phyloP scores from a whole-genome alignment of 2,329 filamentous ascomycete species.

The Pseudopithomyces maydicus region DNA sequence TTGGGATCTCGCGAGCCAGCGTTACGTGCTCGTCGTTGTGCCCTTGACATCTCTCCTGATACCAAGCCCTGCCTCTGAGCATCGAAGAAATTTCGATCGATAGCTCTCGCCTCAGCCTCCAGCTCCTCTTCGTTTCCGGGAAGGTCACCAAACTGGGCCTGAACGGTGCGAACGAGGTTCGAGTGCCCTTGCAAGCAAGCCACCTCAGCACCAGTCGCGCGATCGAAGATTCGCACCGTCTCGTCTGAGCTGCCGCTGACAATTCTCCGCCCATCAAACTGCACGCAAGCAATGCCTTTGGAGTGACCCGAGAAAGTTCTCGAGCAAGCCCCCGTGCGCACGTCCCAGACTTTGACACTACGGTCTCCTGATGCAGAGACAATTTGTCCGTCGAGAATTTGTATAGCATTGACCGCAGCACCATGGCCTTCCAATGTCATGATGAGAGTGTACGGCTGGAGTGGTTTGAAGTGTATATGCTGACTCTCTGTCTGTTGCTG shows the following conservation, averaged over 20 bases:
- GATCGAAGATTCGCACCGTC: slow-evolving; percentile 93
- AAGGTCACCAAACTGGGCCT: slow-evolving; percentile 90
- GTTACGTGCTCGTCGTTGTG: slow-evolving; percentile 55
- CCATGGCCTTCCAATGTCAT: slow-evolving; percentile 81
- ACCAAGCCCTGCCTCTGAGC: slow-evolving; percentile 55
- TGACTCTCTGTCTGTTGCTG: slow-evolving; percentile 41
- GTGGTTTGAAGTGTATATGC: slow-evolving; percentile 56
- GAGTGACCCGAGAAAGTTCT: slow-evolving; percentile 84
- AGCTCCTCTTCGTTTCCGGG: slow-evolving; percentile 80
- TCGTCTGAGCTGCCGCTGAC: slow-evolving; percentile 97
- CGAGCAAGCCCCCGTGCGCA: slow-evolving; percentile 75
- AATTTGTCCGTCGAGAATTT: slow-evolving; percentile 82
- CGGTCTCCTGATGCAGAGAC: slow-evolving; percentile 95
- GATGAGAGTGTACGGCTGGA: slow-evolving; percentile 75
- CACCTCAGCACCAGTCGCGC: slow-evolving; percentile 82
- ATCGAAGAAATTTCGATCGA: slow-evolving; percentile 75
- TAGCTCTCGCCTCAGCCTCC: slow-evolving; percentile 70
- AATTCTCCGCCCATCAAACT: slow-evolving; percentile 91
- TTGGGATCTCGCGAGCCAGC: slow-evolving; percentile 76
- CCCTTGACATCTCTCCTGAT: slow-evolving; percentile 34
- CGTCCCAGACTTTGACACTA: slow-evolving; percentile 92
- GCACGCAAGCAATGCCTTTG: slow-evolving; percentile 96
- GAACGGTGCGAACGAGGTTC: slow-evolving; percentile 88
- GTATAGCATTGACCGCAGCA: slow-evolving; percentile 94
- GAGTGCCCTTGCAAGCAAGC: slow-evolving; percentile 82